Evolutionary conservation across 768 basidiomycete species (phyloP), one percentile per base, ranked within the genome.

Genomic region (Calocera cornea): DNA sequence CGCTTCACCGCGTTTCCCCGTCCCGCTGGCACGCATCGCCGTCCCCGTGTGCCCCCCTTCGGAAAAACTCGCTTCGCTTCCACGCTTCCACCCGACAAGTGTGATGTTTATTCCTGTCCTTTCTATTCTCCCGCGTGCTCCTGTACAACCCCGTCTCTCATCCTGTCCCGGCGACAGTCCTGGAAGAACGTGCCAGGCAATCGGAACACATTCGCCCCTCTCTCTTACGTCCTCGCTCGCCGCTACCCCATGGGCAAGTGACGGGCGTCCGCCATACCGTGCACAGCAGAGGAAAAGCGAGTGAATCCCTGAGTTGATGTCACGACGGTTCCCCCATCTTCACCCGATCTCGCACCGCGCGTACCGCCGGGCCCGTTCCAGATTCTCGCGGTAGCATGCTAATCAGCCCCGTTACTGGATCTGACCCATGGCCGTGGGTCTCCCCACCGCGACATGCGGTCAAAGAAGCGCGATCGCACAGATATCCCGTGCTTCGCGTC

Each of bases 21-120:
- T 33, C 54, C 24, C 49, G 49, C n/a, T n/a, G n/a, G n/a, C n/a
- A n/a, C n/a, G n/a, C n/a, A 17, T 19, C 24, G 19, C 19, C 44
- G 5, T 47, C 44, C n/a, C 44, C 44, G 19, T 19, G 7, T 33
- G 24, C 54, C 2, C 8, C 54, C 27, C 54, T 33, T 60, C 54
- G 54, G 54, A 60, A 60, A 29, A 60, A 60, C 54, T 60, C 54
- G 54, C 54, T 60, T 60, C 54, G 54, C 54, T 60, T 47, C 44
- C 36, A 38, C 7, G 36, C 19, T 47, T 19, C 24, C 44, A 7
- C 5, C 3, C 8, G 24, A 47, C 19, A 19, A 19, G 40, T 10
- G 40, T 41, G 40, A 41, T 19, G 24, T 17, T 24, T 47, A 17
- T 24, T 47, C 19, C 44, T 47, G 44, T 5, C 36, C 36, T 14